These are phyloP conservation scores for Yamadazyma sp. DNA, from an alignment of 1,139 yeast genomes.

Conservation along the genomic window DNA sequence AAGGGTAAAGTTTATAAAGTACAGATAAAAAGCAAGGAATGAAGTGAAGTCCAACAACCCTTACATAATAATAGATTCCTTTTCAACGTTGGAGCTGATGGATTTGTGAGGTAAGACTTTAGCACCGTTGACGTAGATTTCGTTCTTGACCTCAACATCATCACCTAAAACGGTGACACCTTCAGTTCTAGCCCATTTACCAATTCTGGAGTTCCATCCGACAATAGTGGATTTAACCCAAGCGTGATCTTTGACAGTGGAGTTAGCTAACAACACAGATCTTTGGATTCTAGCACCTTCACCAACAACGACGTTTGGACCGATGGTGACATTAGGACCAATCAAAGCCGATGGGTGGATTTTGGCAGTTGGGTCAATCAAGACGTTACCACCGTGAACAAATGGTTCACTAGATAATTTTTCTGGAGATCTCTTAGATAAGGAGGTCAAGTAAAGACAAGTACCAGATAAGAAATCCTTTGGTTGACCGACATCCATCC, in stretches of 20 bases:
- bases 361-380: slow-evolving; percentile 93
- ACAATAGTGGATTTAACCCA: slow-evolving; percentile 97
- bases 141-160: slow-evolving; percentile 98
- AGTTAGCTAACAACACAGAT: slow-evolving; percentile 89
- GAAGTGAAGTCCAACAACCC: not conserved
- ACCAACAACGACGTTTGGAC: slow-evolving; percentile 94
- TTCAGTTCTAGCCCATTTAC: slow-evolving; percentile 99
- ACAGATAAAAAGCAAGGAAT: not conserved
- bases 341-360: slow-evolving; percentile 91
- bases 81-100: slow-evolving; percentile 93
- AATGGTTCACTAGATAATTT: slow-evolving; percentile 65
- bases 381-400: slow-evolving; percentile 84
- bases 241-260: slow-evolving; percentile 94
- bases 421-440: slow-evolving; percentile 77
- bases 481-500: slow-evolving; percentile 99
- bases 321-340: slow-evolving; percentile 98
- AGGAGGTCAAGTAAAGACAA: slow-evolving; percentile 83
- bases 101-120: slow-evolving; percentile 98
- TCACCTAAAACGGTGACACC: slow-evolving; percentile 98
- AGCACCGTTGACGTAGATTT: slow-evolving; percentile 98
- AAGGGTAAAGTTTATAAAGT: slow-evolving; percentile 3
- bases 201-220: slow-evolving; percentile 99
- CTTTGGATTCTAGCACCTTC: slow-evolving; percentile 99
- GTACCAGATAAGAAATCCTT: slow-evolving; percentile 98
- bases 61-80: slow-evolving; percentile 96